phyloP scores from a whole-genome alignment of 345 rosid species.

The Orychophragmus violaceus region DNA sequence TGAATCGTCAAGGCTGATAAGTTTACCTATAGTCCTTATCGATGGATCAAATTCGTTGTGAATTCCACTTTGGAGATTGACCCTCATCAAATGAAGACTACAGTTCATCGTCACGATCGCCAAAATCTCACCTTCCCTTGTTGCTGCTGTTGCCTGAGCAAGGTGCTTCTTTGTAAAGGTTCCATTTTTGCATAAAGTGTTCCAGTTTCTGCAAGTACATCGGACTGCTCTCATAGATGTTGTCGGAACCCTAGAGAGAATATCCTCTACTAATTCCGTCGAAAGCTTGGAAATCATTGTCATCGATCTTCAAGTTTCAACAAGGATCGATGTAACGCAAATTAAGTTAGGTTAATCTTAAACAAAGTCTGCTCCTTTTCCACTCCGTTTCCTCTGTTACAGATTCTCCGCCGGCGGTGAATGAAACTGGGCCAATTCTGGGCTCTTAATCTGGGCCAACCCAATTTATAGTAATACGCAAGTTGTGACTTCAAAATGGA shows the following conservation, averaged over 20 bases:
- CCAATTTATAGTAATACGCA: neutral
- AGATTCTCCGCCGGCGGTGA: neutral
- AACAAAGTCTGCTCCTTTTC: neutral
- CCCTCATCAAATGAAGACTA: neutral
- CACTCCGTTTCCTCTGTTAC: neutral
- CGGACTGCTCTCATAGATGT: neutral
- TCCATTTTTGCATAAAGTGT: neutral
- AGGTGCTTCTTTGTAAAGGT: conserved; percentile 5
- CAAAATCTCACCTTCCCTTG: neutral
- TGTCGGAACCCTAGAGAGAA: neutral
- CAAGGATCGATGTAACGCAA: neutral
- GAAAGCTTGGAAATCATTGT: neutral
- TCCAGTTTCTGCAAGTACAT: conserved; percentile 1
- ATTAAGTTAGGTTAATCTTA: neutral
- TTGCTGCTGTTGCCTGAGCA: neutral
- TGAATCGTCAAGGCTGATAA: neutral
- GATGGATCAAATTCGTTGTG: neutral
- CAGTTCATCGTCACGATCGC: neutral
- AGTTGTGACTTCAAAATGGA: too few relatives aligned
- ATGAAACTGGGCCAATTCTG: neutral
- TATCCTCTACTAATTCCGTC: neutral
- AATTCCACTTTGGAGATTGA: neutral
- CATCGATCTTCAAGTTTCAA: neutral
- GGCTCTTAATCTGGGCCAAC: neutral
- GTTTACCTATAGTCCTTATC: neutral